phyloP scores from a whole-genome alignment of 495 filamentous ascomycete genomes.

The Aspergillus diversus region DNA sequence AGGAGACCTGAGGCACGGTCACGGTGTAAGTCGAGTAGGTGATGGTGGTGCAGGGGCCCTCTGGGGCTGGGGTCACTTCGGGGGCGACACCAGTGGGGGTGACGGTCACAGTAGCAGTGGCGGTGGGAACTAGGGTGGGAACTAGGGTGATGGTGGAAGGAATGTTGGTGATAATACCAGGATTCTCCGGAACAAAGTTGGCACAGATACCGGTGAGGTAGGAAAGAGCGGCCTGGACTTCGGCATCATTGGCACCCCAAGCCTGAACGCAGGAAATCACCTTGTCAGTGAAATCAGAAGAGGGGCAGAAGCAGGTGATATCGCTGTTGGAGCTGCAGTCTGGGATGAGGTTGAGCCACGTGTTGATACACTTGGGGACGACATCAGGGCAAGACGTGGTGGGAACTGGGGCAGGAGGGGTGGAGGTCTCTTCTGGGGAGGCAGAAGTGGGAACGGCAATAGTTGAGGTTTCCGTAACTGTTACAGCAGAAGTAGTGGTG shows the following conservation, averaged over 20 bases:
- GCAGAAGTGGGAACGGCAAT: conserved; percentile 25
- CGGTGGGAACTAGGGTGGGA: conserved; percentile 53
- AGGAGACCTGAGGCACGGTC: conserved; percentile 75
- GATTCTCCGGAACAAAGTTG: conserved; percentile 71
- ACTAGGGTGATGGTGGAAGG: conserved; percentile 63
- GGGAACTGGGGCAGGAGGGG: conserved; percentile 30
- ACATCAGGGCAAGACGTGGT: conserved; percentile 64
- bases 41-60: conserved; percentile 64
- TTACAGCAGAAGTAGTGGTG: conserved; percentile 38
- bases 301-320: conserved; percentile 83
- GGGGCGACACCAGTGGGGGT: conserved; percentile 53
- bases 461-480: conserved; percentile 26
- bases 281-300: conserved; percentile 72
- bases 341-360: conserved; percentile 71
- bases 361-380: conserved; percentile 91
- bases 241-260: conserved; percentile 66
- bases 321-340: conserved; percentile 86
- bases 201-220: conserved; percentile 95
- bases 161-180: conserved; percentile 77
- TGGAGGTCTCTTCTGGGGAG: conserved; percentile 24
- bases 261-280: conserved; percentile 81
- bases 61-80: conserved; percentile 39
- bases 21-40: conserved; percentile 63
- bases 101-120: conserved; percentile 22
- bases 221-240: conserved; percentile 70